These are phyloP conservation scores for Comarum palustre DNA, from an alignment of 306 rosid species.

Conservation along the genomic window DNA sequence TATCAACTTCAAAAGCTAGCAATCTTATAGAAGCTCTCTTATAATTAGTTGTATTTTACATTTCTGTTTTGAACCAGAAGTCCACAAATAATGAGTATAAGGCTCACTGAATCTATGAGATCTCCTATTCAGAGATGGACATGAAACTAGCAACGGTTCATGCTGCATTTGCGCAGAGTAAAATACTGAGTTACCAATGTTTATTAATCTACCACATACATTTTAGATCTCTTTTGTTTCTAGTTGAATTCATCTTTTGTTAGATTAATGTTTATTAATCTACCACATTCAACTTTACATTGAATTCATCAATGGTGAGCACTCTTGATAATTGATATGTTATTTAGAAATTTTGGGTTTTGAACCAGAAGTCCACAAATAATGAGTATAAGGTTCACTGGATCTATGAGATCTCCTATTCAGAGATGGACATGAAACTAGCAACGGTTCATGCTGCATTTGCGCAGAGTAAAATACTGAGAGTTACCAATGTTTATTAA, in stretches of 20 bases:
- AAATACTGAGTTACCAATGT: too few relatives aligned
- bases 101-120: too few relatives aligned
- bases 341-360: neutral
- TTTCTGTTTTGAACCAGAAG: too few relatives aligned
- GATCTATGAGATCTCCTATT: neutral
- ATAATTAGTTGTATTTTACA: neutral
- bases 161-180: too few relatives aligned
- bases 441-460: neutral
- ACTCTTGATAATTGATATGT: neutral
- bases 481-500: neutral
- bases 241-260: too few relatives aligned
- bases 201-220: too few relatives aligned
- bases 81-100: too few relatives aligned
- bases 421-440: neutral
- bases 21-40: neutral
- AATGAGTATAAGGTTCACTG: neutral
- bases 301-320: neutral
- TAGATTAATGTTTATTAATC: too few relatives aligned
- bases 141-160: too few relatives aligned
- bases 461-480: neutral
- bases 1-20: neutral
- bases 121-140: too few relatives aligned
- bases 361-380: neutral
- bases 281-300: too few relatives aligned
- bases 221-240: too few relatives aligned